These are phyloP conservation scores for Populus trichocarpa DNA, from an alignment of 441 rosid genomes.

Conservation along the genomic window DNA sequence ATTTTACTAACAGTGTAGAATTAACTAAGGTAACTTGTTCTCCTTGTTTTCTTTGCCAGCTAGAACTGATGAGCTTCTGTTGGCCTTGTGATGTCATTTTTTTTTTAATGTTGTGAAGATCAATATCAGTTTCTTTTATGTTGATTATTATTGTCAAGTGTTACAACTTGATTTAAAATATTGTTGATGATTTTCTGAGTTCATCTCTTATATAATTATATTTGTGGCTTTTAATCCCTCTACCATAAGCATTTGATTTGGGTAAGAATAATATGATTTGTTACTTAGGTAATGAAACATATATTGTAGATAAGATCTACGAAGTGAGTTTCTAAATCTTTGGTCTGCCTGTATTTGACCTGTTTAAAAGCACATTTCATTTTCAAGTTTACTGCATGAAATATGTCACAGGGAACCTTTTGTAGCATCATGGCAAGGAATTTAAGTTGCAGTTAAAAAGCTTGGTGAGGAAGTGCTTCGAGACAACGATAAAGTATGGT, in stretches of 20 bases:
- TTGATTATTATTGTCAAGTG: not conserved
- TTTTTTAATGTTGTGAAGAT: not conserved
- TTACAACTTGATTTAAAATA: not conserved
- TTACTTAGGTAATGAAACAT: not conserved
- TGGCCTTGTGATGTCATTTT: not conserved
- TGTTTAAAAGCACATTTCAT: not conserved
- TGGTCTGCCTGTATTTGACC: not conserved
- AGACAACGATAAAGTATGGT: slow-evolving; percentile 86
- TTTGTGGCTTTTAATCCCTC: not conserved
- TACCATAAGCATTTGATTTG: not conserved
- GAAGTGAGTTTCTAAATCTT: not conserved
- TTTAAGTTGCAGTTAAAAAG: slow-evolving; percentile 81
- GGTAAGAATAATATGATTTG: not conserved
- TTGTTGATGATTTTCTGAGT: not conserved
- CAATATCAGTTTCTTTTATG: not conserved
- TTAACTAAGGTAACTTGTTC: slow-evolving; percentile 56
- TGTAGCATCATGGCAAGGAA: slow-evolving; percentile 89
- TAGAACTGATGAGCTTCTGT: not conserved
- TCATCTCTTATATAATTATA: not conserved
- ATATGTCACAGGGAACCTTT: slow-evolving; percentile 68
- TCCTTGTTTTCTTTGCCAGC: not conserved
- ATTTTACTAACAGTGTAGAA: slow-evolving; percentile 70
- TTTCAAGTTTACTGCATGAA: slow-evolving; percentile 14
- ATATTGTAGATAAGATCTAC: not conserved
- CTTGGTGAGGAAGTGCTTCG: slow-evolving; percentile 63